A percentile compares a stretch with the other conserved stretches of the same genome.
Conservation (phyloP, 2,329 filamentous ascomycete species). For the Diatrype stigma region DNA sequence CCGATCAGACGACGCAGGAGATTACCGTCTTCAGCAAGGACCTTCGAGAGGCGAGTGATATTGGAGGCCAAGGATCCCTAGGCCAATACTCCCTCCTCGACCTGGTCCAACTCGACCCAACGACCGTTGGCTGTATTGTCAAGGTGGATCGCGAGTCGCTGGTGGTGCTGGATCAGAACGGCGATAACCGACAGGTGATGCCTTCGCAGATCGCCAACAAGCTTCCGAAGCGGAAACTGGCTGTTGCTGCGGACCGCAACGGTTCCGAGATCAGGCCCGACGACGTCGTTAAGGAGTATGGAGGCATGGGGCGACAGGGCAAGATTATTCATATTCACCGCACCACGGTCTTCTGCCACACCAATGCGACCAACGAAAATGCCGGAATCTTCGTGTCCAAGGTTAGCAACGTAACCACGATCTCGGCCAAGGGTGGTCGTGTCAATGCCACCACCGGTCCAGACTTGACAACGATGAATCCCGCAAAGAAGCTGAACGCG, state of each 20-base stretch:
- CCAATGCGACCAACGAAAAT: slow-evolving; percentile 78
- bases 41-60: slow-evolving; percentile 86
- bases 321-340: slow-evolving; percentile 92
- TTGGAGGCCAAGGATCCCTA: slow-evolving; percentile 77
- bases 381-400: slow-evolving; percentile 85
- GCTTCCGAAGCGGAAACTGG: slow-evolving; percentile 74
- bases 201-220: slow-evolving; percentile 91
- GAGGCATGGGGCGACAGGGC: slow-evolving; percentile 79
- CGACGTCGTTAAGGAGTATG: slow-evolving; percentile 87
- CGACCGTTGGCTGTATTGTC: slow-evolving; percentile 88
- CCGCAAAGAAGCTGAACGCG: slow-evolving; percentile 71
- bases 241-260: slow-evolving; percentile 87
- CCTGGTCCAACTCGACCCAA: slow-evolving; percentile 86
- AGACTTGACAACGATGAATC: slow-evolving; percentile 89
- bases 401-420: slow-evolving; percentile 78
- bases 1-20: slow-evolving; percentile 87
- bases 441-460: slow-evolving; percentile 63
- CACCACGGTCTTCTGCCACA: slow-evolving; percentile 87
- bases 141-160: slow-evolving; percentile 94
- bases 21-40: slow-evolving; percentile 99
- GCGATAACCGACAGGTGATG: slow-evolving; percentile 74
- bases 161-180: slow-evolving; percentile 85
- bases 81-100: slow-evolving; percentile 91
- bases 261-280: slow-evolving; percentile 89
- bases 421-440: slow-evolving; percentile 90